These are phyloP conservation scores for Camellia granthamiana DNA, from an alignment of 148 eudicot species.

Conservation along the genomic window DNA sequence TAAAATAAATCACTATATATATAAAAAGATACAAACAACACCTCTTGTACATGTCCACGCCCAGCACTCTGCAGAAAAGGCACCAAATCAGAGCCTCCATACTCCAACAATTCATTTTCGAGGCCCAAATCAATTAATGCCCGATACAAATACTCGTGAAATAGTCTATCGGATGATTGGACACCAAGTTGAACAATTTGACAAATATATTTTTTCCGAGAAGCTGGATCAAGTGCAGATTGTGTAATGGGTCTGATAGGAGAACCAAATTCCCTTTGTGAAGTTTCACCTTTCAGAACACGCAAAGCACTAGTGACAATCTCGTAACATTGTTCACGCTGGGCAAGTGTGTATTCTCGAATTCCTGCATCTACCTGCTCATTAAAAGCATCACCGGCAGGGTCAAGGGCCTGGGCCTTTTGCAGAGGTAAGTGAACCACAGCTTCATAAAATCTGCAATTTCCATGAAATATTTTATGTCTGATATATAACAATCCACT, in stretches of 20 bases:
- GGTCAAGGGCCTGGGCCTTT: conserved; percentile 93
- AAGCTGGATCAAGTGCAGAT: conserved; percentile 60
- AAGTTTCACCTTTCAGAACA: conserved; percentile 72
- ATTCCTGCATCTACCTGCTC: conserved; percentile 75
- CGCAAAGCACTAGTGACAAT: conserved; percentile 68
- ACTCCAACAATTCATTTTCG: conserved; percentile 90
- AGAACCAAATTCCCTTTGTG: conserved; percentile 62
- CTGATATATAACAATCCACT: background rate
- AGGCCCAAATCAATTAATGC: conserved; percentile 85
- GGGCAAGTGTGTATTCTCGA: conserved; percentile 71
- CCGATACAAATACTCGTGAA: conserved; percentile 81
- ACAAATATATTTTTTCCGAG: conserved; percentile 75
- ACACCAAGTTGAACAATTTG: conserved; percentile 96
- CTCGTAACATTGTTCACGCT: conserved; percentile 91
- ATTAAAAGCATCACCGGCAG: conserved; percentile 84
- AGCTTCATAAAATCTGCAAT: conserved; percentile 94
- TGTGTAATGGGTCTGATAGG: conserved; percentile 57
- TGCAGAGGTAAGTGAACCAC: conserved; percentile 94
- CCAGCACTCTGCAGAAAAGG: conserved; percentile 86
- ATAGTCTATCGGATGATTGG: conserved; percentile 89
- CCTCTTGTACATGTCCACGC: conserved; percentile 67
- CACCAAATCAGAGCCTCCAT: conserved; percentile 94
- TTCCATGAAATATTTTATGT: conserved; percentile 5
- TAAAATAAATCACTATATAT: background rate
- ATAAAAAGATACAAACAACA: conserved; percentile 16